Evolutionary conservation across 1,139 yeast species (phyloP).

Genomic region (Sugiyamaella paludigena): DNA sequence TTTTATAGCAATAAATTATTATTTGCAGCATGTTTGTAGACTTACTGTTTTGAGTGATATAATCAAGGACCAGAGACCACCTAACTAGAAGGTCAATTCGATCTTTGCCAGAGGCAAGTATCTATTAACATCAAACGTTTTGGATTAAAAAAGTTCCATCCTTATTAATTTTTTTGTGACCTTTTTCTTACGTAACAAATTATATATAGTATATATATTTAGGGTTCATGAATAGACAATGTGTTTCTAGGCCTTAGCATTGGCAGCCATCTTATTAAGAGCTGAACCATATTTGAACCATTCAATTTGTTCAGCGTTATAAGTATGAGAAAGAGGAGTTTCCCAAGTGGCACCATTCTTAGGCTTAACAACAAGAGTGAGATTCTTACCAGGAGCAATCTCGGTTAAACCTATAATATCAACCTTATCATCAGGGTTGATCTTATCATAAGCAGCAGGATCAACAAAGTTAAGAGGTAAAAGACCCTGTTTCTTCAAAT

Average conservation of each 20-base stretch:
- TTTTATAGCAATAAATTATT: background rate
- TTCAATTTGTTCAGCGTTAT: slow-evolving; percentile 92
- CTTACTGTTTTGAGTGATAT: background rate
- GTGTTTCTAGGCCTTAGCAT: slow-evolving; percentile 1
- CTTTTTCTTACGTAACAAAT: no score
- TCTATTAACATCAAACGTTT: no score
- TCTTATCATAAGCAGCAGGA: slow-evolving; percentile 89
- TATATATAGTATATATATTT: no score
- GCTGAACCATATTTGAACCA: slow-evolving; percentile 99
- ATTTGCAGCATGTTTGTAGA: no score
- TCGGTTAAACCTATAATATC: slow-evolving; percentile 82
- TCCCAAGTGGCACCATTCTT: slow-evolving; percentile 81
- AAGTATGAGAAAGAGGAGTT: slow-evolving; percentile 89
- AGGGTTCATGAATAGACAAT: no score
- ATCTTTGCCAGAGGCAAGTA: no score
- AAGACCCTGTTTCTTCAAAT: slow-evolving; percentile 96
- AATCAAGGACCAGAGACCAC: background rate
- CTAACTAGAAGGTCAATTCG: no score
- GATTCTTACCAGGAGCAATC: slow-evolving; percentile 90
- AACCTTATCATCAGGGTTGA: slow-evolving; percentile 84
- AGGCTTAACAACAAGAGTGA: slow-evolving; percentile 87
- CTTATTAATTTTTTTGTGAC: no score
- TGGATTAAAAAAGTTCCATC: no score
- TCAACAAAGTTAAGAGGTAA: slow-evolving; percentile 92
- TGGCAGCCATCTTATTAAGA: slow-evolving; percentile 90